Conservation (phyloP, 306 rosid species). For the Vigna nakashimae region DNA sequence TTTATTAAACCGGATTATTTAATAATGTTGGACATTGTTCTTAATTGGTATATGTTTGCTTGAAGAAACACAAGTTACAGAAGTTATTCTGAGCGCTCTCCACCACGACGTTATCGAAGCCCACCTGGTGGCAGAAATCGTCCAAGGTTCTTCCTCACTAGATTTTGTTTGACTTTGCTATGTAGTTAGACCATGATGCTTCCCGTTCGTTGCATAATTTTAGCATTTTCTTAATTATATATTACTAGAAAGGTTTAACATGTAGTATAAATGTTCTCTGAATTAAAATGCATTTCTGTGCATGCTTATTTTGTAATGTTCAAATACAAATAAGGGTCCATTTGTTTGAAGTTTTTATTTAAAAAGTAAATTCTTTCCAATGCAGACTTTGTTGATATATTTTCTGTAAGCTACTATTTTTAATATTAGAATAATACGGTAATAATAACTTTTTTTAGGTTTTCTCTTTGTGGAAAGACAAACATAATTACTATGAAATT, state of each 20-base stretch:
- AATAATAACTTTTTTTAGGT: neutral
- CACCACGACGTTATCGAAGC: constrained; percentile 68
- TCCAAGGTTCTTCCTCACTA: constrained; percentile 67
- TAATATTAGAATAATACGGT: neutral
- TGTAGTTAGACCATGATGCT: constrained; percentile 3
- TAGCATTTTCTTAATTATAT: constrained; percentile 26
- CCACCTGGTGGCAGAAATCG: constrained; percentile 77
- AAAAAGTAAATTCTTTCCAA: neutral
- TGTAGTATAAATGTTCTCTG: neutral
- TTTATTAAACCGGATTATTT: constrained; percentile 24
- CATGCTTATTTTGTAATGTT: neutral
- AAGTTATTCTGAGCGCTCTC: constrained; percentile 67
- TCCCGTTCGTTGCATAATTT: constrained; percentile 1
- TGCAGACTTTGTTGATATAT: too few relatives aligned
- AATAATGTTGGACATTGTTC: constrained; percentile 24
- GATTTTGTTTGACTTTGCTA: constrained; percentile 13
- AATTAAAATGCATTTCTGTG: constrained; percentile 21
- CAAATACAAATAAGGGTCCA: neutral
- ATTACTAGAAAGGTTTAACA: neutral
- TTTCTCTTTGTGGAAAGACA: neutral
- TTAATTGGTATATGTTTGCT: constrained; percentile 42
- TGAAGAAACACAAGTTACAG: constrained; percentile 77
- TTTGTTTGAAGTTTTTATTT: neutral
- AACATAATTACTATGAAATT: neutral
- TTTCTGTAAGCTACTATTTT: neutral